Conservation (phyloP, 352 stramenopile genomes). For the Pythium dissimile region DNA sequence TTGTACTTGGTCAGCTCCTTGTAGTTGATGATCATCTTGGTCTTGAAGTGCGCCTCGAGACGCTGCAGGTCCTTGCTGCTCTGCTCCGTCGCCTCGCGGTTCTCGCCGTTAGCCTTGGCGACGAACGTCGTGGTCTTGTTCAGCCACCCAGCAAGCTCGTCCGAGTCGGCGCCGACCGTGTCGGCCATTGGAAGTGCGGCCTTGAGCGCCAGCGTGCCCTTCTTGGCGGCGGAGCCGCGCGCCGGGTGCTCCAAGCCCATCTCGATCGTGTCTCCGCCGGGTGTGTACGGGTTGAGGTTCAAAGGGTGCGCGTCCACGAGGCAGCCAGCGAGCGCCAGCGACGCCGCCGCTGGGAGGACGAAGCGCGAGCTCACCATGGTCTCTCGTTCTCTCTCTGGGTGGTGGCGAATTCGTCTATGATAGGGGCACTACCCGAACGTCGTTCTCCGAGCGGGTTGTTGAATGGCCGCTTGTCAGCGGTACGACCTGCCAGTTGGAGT, state of each 20-base stretch:
- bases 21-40: slow-evolving; percentile 14
- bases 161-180: neutral
- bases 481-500: too few relatives aligned
- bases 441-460: neutral
- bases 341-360: neutral
- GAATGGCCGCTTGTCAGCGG: slow-evolving; percentile 13
- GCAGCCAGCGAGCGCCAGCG: neutral
- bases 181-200: slow-evolving; percentile 4
- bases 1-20: slow-evolving; percentile 14
- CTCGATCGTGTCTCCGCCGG: slow-evolving; percentile 13
- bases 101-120: slow-evolving; percentile 1
- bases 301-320: slow-evolving; percentile 7
- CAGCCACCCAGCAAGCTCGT: slow-evolving; percentile 8
- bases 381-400: neutral
- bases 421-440: neutral
- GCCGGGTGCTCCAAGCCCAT: slow-evolving; percentile 11
- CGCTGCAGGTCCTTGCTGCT: slow-evolving; percentile 9
- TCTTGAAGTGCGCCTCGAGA: slow-evolving; percentile 14
- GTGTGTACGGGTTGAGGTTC: slow-evolving; percentile 18
- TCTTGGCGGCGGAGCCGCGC: neutral
- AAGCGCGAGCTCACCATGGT: slow-evolving; percentile 7
- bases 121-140: slow-evolving; percentile 18
- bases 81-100: slow-evolving; percentile 9
- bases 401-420: slow-evolving; percentile 5
- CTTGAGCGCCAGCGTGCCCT: slow-evolving; percentile 10